Base-by-base conservation (phyloP, 352 stramenopile genomes). In the Phytophthora melonis region DNA sequence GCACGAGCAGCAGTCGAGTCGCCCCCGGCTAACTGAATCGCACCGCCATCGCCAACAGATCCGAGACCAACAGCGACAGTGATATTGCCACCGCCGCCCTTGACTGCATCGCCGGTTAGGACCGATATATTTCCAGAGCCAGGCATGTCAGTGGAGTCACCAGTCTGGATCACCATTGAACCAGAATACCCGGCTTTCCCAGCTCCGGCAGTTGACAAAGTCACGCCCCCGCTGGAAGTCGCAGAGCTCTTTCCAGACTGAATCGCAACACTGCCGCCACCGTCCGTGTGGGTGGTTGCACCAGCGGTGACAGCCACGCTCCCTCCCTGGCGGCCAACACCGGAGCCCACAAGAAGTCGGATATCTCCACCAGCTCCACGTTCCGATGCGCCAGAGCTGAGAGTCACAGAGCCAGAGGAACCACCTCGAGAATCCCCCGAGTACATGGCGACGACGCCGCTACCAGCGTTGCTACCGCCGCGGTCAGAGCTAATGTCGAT, bases 111-210 rank as follows among this genome's bases (percentile, higher is more conserved):
- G 19, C 90, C 91, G 54, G 87, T 95, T 19, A 58, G 47, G 58
- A 98, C n/a, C 41, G 86, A 80, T 11, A 98, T 65, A 72, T 85
- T 87, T 58, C 88, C 88, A 9, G 87, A 92, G 8, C 84, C 82
- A 30, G 80, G 80, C 45, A 64, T 63, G 25, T 72, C 78, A 58
- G 74, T 89, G 9, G 82, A 86, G 19, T 75, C 77, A 66, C 85
- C 87, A 16, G 90, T 97, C 47, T 72, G 75, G 21, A 98, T 68
- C 8, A 75, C 60, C 9, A 98, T 50, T n/a, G 71, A 87, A 6
- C 97, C 96, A 58, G 88, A 95, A 11, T 78, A 89, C 19, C 82
- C 83, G 34, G 72, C 68, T 19, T 81, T 93, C 13, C 92, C 91
- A 47, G 82, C 70, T 54, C 84, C 77, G 45, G 90, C 61, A n/a